Evolutionary conservation across 2,329 filamentous ascomycete genomes (phyloP).

Genomic region (Neocucurbitaria cava): DNA sequence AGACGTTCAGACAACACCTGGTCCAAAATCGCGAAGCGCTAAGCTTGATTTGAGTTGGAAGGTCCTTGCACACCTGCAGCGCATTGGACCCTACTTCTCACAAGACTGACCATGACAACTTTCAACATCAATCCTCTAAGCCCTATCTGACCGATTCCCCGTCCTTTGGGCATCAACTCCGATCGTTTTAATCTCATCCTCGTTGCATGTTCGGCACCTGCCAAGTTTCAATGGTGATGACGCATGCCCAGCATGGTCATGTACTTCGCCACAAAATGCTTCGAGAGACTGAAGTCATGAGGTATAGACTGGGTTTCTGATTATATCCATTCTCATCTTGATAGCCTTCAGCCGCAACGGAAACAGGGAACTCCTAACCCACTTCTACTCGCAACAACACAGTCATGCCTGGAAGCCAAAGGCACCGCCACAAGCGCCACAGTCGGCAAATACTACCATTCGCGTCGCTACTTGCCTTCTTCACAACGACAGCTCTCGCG

Average conservation of each 20-base stretch:
- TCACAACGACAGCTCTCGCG: slow-evolving; percentile 17
- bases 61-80: background rate
- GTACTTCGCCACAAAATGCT: slow-evolving; percentile 28
- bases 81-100: background rate
- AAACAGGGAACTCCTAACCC: background rate
- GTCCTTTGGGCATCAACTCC: background rate
- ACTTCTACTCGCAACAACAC: background rate
- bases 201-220: slow-evolving; percentile 20
- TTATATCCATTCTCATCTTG: background rate
- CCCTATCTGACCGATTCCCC: background rate
- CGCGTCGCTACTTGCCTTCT: slow-evolving; percentile 9
- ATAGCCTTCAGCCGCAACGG: background rate
- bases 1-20: too few species aligned
- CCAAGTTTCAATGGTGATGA: slow-evolving; percentile 42
- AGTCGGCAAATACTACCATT: slow-evolving; percentile 1
- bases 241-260: slow-evolving; percentile 40
- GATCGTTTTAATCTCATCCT: slow-evolving; percentile 9
- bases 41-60: background rate
- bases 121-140: background rate
- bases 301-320: slow-evolving; percentile 13
- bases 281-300: slow-evolving; percentile 13
- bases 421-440: slow-evolving; percentile 1
- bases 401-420: background rate
- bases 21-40: background rate
- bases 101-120: background rate